Conservation (phyloP, 768 basidiomycete species). For the Xerocomus spinulosus region DNA sequence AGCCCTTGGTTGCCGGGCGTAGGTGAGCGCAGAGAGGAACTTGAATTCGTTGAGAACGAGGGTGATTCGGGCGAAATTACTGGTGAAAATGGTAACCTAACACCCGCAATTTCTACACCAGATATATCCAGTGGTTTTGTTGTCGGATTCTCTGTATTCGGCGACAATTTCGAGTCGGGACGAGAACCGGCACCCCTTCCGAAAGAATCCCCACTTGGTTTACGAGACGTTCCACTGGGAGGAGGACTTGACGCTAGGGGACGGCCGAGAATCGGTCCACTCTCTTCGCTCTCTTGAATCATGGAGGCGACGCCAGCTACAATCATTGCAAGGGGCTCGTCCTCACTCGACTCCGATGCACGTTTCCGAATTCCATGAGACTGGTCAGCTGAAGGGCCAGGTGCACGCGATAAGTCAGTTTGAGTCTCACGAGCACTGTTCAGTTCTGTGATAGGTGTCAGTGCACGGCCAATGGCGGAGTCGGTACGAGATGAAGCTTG, state of each 20-base stretch:
- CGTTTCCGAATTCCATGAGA: slow-evolving; percentile 8
- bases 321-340: slow-evolving; percentile 18
- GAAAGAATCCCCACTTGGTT: slow-evolving; percentile 36
- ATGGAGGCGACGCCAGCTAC: slow-evolving; percentile 15
- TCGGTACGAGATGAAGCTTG: slow-evolving; percentile 19
- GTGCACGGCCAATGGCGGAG: slow-evolving; percentile 26
- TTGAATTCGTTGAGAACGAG: slow-evolving; percentile 30
- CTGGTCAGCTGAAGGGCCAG: slow-evolving; percentile 18
- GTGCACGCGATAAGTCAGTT: slow-evolving; percentile 15
- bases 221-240: slow-evolving; percentile 23
- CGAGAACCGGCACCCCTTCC: slow-evolving; percentile 28
- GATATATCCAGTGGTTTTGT: slow-evolving; percentile 20
- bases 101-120: slow-evolving; percentile 24
- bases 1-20: slow-evolving; percentile 12
- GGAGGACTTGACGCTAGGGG: slow-evolving; percentile 27
- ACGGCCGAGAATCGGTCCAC: slow-evolving; percentile 11
- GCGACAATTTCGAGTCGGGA: slow-evolving; percentile 38
- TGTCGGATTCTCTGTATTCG: slow-evolving; percentile 18
- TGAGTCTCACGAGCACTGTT: slow-evolving; percentile 30
- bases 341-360: slow-evolving; percentile 25
- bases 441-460: slow-evolving; percentile 68
- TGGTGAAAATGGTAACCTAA: slow-evolving; percentile 31
- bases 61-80: slow-evolving; percentile 28
- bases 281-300: slow-evolving; percentile 19
- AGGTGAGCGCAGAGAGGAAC: slow-evolving; percentile 20